Base-by-base conservation (phyloP, 345 rosid genomes). In the Psidium guajava region DNA sequence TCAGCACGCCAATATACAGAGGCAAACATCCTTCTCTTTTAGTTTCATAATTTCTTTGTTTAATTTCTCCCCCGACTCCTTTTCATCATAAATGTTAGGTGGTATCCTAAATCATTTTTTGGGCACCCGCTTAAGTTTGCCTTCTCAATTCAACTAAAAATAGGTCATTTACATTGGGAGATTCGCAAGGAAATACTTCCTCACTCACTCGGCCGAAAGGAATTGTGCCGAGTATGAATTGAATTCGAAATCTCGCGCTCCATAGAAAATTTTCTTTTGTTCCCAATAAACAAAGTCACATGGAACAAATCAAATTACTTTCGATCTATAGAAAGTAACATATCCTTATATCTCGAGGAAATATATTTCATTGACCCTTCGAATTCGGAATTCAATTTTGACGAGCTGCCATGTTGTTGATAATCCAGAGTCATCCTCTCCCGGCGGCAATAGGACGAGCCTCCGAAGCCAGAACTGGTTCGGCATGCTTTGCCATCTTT, bases 341-440 rank as follows among this genome's bases (percentile, higher is more conserved):
- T 28, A 27, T 61, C 74, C 74, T 27, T 27, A 1, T 14, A 15
- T 61, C 10, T 61, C 21, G 40, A 27, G 74, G 27, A 61, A 14
- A 32, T 2, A 15, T 61, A 61, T 27, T 61, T 28, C 10, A 28
- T 27, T 6, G 3, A 27, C 28, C 10, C 3, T 61, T 61, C 0
- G 4, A 28, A 28, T 61, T 61, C 4, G 21, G 6, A 7, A 27
- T 6, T 28, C 40, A 14, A 61, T 61, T 61, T 15, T 15, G 74
- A 15, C 8, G 10, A 15, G 74, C 22, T 27, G 22, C 58, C 87
- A 82, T 88, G 47, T n/a, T 16, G 47, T 84, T 82, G n/a, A 91
- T 82, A 40, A n/a, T 91, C 92, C 57, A 88, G 85, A 20, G 91
- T 86, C 86, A 91, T 51, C 86, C 86, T 83, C 51, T 90, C 86